phyloP scores from a whole-genome alignment of 192 early-diverging fungal species.

The Umbelopsis sp. region DNA sequence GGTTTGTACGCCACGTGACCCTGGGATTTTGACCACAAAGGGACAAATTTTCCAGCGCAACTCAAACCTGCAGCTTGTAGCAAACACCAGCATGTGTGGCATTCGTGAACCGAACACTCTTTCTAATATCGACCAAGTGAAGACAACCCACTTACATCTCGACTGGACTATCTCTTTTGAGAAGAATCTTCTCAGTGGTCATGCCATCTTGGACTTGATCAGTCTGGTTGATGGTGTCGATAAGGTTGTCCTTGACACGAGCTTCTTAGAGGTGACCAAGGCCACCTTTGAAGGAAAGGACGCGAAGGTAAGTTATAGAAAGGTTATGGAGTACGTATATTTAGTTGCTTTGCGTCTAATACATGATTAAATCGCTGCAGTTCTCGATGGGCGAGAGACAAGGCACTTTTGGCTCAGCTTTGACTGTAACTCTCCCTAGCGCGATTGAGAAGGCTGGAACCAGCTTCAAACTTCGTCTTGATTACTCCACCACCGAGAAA shows the following conservation, averaged over 20 bases:
- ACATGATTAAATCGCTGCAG: conserved; percentile 27
- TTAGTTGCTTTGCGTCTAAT: neutral
- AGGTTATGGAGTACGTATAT: neutral
- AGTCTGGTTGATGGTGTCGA: conserved; percentile 57
- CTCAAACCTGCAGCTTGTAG: too few species aligned
- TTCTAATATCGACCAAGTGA: conserved; percentile 76
- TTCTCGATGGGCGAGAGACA: conserved; percentile 57
- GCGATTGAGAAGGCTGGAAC: conserved; percentile 44
- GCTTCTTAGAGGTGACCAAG: conserved; percentile 55
- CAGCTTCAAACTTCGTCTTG: conserved; percentile 62
- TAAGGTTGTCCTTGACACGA: conserved; percentile 74
- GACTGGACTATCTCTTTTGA: conserved; percentile 79
- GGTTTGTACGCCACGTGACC: too few species aligned
- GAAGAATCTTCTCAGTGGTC: conserved; percentile 64
- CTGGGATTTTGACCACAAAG: too few species aligned
- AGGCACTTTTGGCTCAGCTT: conserved; percentile 70
- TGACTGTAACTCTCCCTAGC: conserved; percentile 62
- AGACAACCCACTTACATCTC: conserved; percentile 78
- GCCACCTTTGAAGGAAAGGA: conserved; percentile 33
- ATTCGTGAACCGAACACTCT: conserved; percentile 78
- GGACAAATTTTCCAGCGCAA: too few species aligned
- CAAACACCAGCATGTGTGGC: conserved; percentile 4
- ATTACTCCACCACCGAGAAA: conserved; percentile 78
- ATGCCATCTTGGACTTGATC: conserved; percentile 62
- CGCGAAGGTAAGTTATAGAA: conserved; percentile 31